Evolutionary conservation across 192 early-diverging fungal genomes (phyloP).

Genomic region (Coemansia sp.): DNA sequence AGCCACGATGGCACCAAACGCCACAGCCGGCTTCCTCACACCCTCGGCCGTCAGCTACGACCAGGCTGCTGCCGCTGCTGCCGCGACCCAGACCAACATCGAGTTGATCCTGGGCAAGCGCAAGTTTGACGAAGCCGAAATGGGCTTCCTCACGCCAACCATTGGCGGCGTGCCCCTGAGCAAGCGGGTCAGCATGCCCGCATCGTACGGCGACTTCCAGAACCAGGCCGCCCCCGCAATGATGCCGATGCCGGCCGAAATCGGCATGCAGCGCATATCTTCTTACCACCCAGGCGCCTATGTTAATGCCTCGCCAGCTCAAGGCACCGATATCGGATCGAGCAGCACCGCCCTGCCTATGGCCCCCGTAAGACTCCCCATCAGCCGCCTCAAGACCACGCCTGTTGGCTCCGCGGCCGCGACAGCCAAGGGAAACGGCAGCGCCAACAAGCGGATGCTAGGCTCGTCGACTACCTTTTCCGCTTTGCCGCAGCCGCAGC

Average conservation of each 20-base stretch:
- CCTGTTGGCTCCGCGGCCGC: not conserved
- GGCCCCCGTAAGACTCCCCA: constrained; percentile 10
- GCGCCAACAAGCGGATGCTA: not conserved
- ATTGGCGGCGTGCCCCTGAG: constrained; percentile 36
- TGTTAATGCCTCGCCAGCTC: not conserved
- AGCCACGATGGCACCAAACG: not conserved
- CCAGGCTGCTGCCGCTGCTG: constrained; percentile 1
- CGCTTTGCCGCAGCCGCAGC: not conserved
- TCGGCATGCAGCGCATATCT: constrained; percentile 38
- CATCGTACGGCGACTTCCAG: constrained; percentile 15
- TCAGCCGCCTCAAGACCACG: constrained; percentile 16
- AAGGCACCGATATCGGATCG: not conserved
- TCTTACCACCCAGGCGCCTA: constrained; percentile 30
- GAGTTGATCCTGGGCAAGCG: constrained; percentile 27
- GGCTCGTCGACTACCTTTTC: not conserved
- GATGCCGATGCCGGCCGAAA: constrained; percentile 23
- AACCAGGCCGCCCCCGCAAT: not conserved
- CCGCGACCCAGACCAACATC: constrained; percentile 1
- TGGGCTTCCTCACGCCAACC: constrained; percentile 7
- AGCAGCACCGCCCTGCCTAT: not conserved
- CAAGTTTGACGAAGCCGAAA: constrained; percentile 15
- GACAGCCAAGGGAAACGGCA: not conserved
- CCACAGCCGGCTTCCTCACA: constrained; percentile 7
- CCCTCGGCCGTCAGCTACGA: constrained; percentile 10
- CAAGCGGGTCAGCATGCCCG: constrained; percentile 50